Conservation (phyloP, 352 stramenopile species). For the Phytophthora fragariaefolia region DNA sequence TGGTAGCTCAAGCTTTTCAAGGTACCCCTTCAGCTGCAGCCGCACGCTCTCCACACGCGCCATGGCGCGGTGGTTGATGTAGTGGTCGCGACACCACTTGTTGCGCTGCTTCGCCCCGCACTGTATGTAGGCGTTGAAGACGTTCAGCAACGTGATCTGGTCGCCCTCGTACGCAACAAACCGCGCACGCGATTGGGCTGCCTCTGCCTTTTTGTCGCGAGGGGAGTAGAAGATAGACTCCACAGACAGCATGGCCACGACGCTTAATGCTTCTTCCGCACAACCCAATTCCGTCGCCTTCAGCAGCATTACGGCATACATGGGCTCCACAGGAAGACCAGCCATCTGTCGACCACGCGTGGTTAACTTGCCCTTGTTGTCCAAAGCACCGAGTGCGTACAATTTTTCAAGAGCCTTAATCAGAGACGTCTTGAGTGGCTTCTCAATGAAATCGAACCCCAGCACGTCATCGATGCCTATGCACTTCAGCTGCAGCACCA, state of each 20-base stretch:
- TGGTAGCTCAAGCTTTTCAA: conserved; percentile 73
- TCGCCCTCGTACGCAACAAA: conserved; percentile 87
- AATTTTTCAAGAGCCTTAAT: conserved; percentile 87
- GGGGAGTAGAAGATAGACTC: conserved; percentile 92
- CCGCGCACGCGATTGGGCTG: conserved; percentile 75
- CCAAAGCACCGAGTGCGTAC: conserved; percentile 76
- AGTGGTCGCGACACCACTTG: conserved; percentile 90
- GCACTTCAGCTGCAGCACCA: conserved; percentile 87
- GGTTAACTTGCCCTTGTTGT: conserved; percentile 68
- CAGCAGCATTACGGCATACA: conserved; percentile 91
- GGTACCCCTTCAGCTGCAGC: conserved; percentile 68
- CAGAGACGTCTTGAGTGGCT: conserved; percentile 74
- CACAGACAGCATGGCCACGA: conserved; percentile 91
- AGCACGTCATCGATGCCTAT: conserved; percentile 89
- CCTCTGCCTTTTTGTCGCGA: conserved; percentile 84
- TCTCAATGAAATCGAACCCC: conserved; percentile 91
- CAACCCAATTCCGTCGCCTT: conserved; percentile 81
- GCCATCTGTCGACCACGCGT: conserved; percentile 85
- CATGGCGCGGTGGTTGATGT: conserved; percentile 87
- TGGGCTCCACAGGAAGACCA: conserved; percentile 86
- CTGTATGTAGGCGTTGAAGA: conserved; percentile 81
- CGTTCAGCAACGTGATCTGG: conserved; percentile 86
- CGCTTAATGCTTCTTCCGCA: conserved; percentile 82
- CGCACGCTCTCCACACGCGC: conserved; percentile 86
- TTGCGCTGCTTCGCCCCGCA: conserved; percentile 78